Percentiles rank a stretch among this genome's conserved stretches.
Evolutionary conservation across 495 filamentous ascomycete genomes (phyloP).

Genomic region (Neurospora sp.): DNA sequence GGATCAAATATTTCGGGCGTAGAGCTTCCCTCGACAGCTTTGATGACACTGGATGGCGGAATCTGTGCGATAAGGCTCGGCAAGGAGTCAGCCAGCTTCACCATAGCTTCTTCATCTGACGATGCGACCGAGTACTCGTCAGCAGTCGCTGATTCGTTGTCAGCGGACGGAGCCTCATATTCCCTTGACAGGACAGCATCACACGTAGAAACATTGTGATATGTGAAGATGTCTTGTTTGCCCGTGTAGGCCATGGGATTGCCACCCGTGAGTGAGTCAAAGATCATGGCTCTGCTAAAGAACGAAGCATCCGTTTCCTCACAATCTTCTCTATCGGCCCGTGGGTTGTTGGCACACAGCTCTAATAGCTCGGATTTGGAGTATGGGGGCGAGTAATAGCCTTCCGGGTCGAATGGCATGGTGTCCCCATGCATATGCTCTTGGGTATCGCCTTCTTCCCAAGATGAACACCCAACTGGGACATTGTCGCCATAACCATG

Average conservation of each 20-base stretch:
- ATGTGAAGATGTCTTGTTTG: neutral
- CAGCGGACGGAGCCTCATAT: neutral
- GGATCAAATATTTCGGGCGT: conserved; percentile 4
- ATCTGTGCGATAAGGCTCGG: neutral
- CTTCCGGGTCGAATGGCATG: neutral
- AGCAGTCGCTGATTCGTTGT: neutral
- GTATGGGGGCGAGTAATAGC: neutral
- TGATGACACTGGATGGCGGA: conserved; percentile 9
- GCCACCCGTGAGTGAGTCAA: neutral
- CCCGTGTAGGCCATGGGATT: neutral
- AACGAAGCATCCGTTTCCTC: neutral
- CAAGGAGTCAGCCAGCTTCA: neutral
- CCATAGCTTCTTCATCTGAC: conserved; percentile 10
- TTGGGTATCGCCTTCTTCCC: neutral
- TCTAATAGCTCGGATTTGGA: neutral
- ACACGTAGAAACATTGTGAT: neutral
- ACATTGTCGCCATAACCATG: neutral
- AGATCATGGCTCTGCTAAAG: neutral
- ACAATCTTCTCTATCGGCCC: neutral
- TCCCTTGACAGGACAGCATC: neutral
- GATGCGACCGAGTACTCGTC: conserved; percentile 2
- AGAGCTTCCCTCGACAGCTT: neutral
- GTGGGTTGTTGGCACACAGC: neutral
- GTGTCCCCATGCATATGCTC: neutral
- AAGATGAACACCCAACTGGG: neutral